Evolutionary conservation across 192 early-diverging fungal genomes (phyloP), one percentile per base, ranked within the genome.

Genomic region (Coemansia sp.): DNA sequence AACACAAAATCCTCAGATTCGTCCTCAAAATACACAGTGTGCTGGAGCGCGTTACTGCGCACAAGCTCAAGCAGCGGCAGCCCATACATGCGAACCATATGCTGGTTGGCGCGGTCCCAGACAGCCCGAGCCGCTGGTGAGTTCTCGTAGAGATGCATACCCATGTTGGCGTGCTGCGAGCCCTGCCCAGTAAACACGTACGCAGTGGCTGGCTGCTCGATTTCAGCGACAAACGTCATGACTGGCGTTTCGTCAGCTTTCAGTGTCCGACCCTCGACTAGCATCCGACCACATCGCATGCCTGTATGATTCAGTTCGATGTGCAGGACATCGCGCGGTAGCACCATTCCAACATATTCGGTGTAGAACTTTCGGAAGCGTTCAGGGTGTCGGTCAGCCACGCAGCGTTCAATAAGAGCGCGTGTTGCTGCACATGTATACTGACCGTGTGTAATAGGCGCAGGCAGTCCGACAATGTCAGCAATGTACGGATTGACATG

Each of bases 181-280:
- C 94, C 95, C 67, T 97, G 95, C 47, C 95, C 95, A 57, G 95
- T 95, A 72, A 97, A 97, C n/a, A 97, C 90, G 49, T 93, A 98
- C 35, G 91, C 88, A 32, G 93, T 94, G 43, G 81, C 73, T 25
- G 93, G 88, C 79, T 98, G 95, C 62, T 93, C 92, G 22, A 96
- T 90, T 76, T 96, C 88, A 25, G 93, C 94, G 5, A 84, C 86
- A 62, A 92, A 93, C 51, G 84, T 84, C 25, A 97, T 88, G 1
- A 66, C 59, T 8, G 50, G 47, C 1, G 66, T 74, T 27, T 88
- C 87, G 60, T 86, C 84, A 47, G 87, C 83, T 74, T 93, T 93
- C 65, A 87, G 67, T 5, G 94, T 94, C 51, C 87, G 84, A 22
- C 94, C 87, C 75, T 91, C 89, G 83, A 98, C 89, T 56, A 95